Conservation (phyloP, 441 rosid genomes). For the Croton laevigatus region DNA sequence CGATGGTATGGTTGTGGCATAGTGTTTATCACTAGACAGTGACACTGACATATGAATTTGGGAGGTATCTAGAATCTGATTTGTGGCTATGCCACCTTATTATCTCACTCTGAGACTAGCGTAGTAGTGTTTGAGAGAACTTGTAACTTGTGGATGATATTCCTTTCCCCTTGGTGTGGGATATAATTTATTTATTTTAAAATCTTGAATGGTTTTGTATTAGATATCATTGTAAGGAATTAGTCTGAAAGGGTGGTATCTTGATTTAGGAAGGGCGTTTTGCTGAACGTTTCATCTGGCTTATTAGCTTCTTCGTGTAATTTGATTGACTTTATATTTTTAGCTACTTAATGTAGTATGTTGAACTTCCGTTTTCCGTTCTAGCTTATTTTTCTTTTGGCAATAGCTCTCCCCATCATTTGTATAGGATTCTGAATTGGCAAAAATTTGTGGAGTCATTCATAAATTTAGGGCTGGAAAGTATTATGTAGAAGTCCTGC, state of each 20-base stretch:
- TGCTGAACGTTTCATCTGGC: not conserved
- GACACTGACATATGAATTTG: not conserved
- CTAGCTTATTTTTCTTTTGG: not conserved
- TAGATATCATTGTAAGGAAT: not conserved
- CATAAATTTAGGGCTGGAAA: not conserved
- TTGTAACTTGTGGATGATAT: not conserved
- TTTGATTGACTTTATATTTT: not conserved
- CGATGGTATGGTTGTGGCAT: too few species aligned
- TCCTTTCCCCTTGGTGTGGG: not conserved
- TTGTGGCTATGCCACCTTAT: not conserved
- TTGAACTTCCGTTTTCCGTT: conserved; percentile 1
- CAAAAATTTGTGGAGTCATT: too few species aligned
- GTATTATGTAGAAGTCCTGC: not conserved
- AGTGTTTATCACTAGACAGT: too few species aligned
- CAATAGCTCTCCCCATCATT: too few species aligned
- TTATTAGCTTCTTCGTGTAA: not conserved
- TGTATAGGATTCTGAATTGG: too few species aligned
- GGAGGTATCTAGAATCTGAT: not conserved
- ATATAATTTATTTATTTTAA: not conserved
- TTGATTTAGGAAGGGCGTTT: too few species aligned
- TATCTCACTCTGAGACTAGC: not conserved
- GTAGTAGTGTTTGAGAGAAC: too few species aligned
- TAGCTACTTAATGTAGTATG: not conserved
- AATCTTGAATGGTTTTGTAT: not conserved
- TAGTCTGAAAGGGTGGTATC: not conserved